Base-by-base conservation (phyloP, 495 filamentous ascomycete species). In the Penicillium turbatum region DNA sequence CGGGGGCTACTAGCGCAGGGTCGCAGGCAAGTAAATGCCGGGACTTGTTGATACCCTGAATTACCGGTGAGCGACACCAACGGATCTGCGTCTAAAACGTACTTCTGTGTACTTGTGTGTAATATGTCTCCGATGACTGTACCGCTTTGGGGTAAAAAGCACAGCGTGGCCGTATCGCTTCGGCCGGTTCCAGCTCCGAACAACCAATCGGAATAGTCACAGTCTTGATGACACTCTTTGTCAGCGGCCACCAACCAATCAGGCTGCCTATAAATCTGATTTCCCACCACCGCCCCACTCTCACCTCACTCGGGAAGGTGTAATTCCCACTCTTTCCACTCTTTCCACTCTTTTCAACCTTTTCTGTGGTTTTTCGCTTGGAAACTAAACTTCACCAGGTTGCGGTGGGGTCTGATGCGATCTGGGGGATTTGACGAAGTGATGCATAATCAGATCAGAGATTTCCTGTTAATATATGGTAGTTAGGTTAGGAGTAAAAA, bases 321-420 rank as follows among this genome's bases (percentile, higher is more conserved):
- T 16, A 29, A 53, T 60, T 53, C 48, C 65, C 61, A 60, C 53
- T 45, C 35, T 52, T 34, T 55, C 61, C 54, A 52, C 35, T 59
- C 30, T 38, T 56, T 59, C 48, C 15, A 17, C 39, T 46, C 64
- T 67, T 61, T 55, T 49, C 65, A 60, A 60, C 51, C 39, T 37
- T 51, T 31, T 59, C 62, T 52, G 43, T 24, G 24, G 34, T 52
- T 63, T 60, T 50, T 36, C 35, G 42, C 19, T 31, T 43, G 41
- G 3, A 6, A 27, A 38, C 69, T 71, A 74, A 57, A 59, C 69
- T 59, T 32, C 48, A 66, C 63, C 42, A 52, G 64, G 64, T 2
- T 51, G 32, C 50, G 60, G 68, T 74, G 71, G 71, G 66, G 62
- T 58, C 38, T 48, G 50, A 55, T 64, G 53, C 59, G 58, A 71